Evolutionary conservation across 495 filamentous ascomycete species (phyloP).

Genomic region (Cladorrhinum samala): DNA sequence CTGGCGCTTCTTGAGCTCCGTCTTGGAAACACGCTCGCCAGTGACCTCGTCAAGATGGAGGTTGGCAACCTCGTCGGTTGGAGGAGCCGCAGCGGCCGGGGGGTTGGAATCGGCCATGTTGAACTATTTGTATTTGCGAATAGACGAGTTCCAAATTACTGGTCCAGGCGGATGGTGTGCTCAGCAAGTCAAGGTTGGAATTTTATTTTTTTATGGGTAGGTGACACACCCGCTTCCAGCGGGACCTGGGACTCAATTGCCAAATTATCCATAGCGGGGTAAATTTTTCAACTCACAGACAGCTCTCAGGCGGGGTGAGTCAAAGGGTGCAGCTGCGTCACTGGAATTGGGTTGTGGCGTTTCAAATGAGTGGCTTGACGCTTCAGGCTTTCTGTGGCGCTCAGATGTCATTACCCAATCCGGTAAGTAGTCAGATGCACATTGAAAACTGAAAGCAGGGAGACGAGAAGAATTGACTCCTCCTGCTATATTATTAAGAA

Average conservation of each 20-base stretch:
- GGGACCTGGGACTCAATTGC: slow-evolving; percentile 3
- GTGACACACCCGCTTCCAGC: too few species aligned
- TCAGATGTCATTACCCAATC: too few species aligned
- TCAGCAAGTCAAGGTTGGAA: too few species aligned
- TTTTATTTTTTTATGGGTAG: too few species aligned
- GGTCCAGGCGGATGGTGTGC: not conserved
- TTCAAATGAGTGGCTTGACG: too few species aligned
- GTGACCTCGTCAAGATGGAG: slow-evolving; percentile 78
- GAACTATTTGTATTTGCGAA: not conserved
- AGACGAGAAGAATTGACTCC: too few species aligned
- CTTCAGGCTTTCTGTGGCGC: too few species aligned
- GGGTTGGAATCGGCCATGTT: slow-evolving; percentile 46
- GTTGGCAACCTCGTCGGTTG: slow-evolving; percentile 59
- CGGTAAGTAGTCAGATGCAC: too few species aligned
- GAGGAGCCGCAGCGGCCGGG: slow-evolving; percentile 35
- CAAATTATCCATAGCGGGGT: slow-evolving; percentile 14
- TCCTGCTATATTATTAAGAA: too few species aligned
- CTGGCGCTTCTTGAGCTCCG: slow-evolving; percentile 89
- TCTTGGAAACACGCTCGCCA: slow-evolving; percentile 79
- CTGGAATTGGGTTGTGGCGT: too few species aligned
- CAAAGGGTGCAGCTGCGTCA: not conserved
- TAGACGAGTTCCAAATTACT: not conserved
- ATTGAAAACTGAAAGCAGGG: too few species aligned
- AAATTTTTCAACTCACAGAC: slow-evolving; percentile 9
- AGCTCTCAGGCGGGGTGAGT: not conserved